Evolutionary conservation across 768 basidiomycete species (phyloP).

Genomic region (Macrolepiota fuliginosa): DNA sequence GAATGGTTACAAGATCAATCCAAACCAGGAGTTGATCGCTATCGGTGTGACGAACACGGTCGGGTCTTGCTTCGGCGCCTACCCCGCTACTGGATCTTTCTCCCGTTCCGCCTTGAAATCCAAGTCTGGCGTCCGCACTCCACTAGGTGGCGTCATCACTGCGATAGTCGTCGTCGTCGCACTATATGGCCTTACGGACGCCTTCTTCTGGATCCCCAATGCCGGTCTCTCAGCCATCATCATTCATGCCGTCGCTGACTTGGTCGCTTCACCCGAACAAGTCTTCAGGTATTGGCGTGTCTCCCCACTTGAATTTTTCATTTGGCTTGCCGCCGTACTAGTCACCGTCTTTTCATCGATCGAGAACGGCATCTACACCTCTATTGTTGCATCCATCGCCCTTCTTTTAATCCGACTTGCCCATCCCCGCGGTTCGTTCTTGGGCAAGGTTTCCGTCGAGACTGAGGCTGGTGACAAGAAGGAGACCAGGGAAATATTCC

Average conservation of each 20-base stretch:
- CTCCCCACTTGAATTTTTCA: slow-evolving; percentile 88
- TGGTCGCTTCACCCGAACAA: slow-evolving; percentile 81
- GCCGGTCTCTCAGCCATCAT: slow-evolving; percentile 90
- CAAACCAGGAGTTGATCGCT: slow-evolving; percentile 93
- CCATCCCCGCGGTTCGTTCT: slow-evolving; percentile 85
- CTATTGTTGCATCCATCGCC: slow-evolving; percentile 73
- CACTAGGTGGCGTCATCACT: slow-evolving; percentile 82
- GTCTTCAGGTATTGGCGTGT: slow-evolving; percentile 93
- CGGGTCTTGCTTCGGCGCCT: slow-evolving; percentile 87
- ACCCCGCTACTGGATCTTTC: slow-evolving; percentile 98
- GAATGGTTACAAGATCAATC: slow-evolving; percentile 92
- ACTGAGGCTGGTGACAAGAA: slow-evolving; percentile 32
- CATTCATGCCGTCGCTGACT: slow-evolving; percentile 87
- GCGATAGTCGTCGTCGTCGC: slow-evolving; percentile 90
- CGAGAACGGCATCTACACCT: slow-evolving; percentile 89
- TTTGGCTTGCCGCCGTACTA: slow-evolving; percentile 84
- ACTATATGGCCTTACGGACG: slow-evolving; percentile 89
- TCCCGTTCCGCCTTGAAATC: slow-evolving; percentile 96
- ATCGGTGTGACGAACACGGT: slow-evolving; percentile 96
- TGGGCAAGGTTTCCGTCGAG: slow-evolving; percentile 76
- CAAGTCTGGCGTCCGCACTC: slow-evolving; percentile 97
- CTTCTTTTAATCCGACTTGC: slow-evolving; percentile 86
- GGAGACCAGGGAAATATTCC: slow-evolving; percentile 71
- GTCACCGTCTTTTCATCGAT: slow-evolving; percentile 93
- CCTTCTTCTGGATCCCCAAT: slow-evolving; percentile 87